A percentile compares a stretch with the other conserved stretches of the same genome.
Conservation (phyloP, 2,329 filamentous ascomycete species). For the Aspergillus sp. region DNA sequence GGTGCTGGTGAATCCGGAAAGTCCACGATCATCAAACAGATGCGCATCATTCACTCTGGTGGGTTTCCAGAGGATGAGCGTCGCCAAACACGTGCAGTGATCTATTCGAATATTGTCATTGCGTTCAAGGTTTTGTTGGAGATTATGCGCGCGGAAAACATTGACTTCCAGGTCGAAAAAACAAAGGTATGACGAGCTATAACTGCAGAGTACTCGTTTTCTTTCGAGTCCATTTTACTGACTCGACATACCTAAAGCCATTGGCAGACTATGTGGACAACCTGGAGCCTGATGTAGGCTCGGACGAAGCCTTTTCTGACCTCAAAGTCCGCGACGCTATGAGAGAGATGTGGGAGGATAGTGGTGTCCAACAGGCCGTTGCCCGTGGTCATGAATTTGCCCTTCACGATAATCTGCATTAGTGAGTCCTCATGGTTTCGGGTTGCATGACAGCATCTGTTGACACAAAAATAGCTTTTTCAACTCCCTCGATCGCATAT, state of each 20-base stretch:
- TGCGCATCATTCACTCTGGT: conserved; percentile 94
- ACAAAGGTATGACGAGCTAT: conserved; percentile 62
- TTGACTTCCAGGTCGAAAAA: conserved; percentile 72
- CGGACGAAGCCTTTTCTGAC: conserved; percentile 73
- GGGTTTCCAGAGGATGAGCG: conserved; percentile 88
- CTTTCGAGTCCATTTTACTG: conserved; percentile 3
- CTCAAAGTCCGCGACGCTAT: conserved; percentile 66
- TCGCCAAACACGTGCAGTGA: conserved; percentile 89
- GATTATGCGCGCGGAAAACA: conserved; percentile 82
- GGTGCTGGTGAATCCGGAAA: conserved; percentile 95
- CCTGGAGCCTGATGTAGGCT: conserved; percentile 73
- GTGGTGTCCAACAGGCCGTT: conserved; percentile 82
- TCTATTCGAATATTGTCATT: conserved; percentile 91
- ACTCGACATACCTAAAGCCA: conserved; percentile 51
- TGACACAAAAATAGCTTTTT: conserved; percentile 65
- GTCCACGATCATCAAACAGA: conserved; percentile 96
- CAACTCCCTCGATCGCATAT: conserved; percentile 70
- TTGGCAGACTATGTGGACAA: conserved; percentile 73
- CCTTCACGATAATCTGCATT: conserved; percentile 89
- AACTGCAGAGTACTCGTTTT: too few relatives aligned
- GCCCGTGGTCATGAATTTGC: conserved; percentile 94
- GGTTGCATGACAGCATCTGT: conserved; percentile 8
- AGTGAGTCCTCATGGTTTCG: conserved; percentile 57
- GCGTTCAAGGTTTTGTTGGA: conserved; percentile 88
- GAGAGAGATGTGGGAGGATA: conserved; percentile 78